phyloP scores from a whole-genome alignment of 306 rosid genomes.

The Luffa acutangula region DNA sequence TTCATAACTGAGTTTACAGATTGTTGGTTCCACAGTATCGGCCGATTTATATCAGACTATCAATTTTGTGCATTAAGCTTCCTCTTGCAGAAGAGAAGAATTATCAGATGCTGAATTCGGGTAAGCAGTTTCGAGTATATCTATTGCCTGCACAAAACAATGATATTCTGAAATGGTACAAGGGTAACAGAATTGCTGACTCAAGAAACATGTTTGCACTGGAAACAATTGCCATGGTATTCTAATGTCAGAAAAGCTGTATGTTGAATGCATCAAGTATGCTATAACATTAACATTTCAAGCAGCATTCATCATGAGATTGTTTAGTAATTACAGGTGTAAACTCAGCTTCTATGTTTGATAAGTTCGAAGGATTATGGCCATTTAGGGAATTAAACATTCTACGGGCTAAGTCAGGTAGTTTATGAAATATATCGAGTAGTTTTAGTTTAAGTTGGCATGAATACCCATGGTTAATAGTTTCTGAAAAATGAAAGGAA shows the following conservation, averaged over 20 bases:
- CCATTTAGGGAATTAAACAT: background rate
- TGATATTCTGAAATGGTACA: background rate
- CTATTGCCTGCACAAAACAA: background rate
- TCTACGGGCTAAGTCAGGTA: background rate
- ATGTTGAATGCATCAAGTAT: background rate
- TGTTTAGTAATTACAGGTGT: background rate
- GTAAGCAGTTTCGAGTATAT: background rate
- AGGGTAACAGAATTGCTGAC: background rate
- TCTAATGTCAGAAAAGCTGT: background rate
- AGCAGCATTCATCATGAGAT: background rate
- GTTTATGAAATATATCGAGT: too few species aligned
- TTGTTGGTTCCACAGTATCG: background rate
- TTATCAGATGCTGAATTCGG: background rate
- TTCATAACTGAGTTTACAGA: background rate
- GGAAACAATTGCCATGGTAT: background rate
- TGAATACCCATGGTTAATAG: background rate
- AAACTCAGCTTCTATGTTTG: background rate
- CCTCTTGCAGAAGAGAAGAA: background rate
- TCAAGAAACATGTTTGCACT: background rate
- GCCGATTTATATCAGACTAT: background rate
- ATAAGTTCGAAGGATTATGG: background rate
- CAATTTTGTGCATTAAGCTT: background rate
- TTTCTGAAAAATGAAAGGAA: background rate
- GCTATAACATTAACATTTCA: background rate
- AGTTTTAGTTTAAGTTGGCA: background rate